phyloP scores from a whole-genome alignment of 2,329 filamentous ascomycete species.

The Cordyceps militaris region DNA sequence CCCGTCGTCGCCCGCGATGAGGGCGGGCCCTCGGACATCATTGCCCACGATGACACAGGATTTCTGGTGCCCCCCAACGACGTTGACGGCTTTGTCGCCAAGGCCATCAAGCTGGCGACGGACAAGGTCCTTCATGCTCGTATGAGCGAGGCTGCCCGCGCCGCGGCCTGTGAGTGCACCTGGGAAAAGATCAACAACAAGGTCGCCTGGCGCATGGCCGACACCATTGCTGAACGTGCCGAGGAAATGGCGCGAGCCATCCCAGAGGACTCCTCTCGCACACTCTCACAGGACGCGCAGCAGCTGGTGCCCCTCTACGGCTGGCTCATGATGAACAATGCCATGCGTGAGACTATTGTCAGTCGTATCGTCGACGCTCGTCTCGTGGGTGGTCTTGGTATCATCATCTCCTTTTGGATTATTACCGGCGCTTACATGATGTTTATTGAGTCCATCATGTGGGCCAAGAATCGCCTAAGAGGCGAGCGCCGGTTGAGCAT shows the following conservation, averaged over 20 bases:
- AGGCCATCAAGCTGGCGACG: slow-evolving; percentile 41
- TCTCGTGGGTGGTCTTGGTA: slow-evolving; percentile 36
- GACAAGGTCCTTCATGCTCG: slow-evolving; percentile 35
- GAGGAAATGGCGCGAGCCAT: slow-evolving; percentile 21
- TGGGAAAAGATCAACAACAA: slow-evolving; percentile 68
- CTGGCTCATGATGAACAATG: slow-evolving; percentile 38
- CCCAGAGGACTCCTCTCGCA: slow-evolving; percentile 12
- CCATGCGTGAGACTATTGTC: slow-evolving; percentile 29
- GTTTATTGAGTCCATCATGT: slow-evolving; percentile 39
- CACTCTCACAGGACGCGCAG: slow-evolving; percentile 19
- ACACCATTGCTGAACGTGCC: slow-evolving; percentile 43
- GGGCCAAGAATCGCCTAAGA: slow-evolving; percentile 29
- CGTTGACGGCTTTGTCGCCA: slow-evolving; percentile 48
- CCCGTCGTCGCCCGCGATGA: slow-evolving; percentile 63
- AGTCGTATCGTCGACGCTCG: slow-evolving; percentile 36
- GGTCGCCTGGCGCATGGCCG: slow-evolving; percentile 57
- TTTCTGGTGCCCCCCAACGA: slow-evolving; percentile 55
- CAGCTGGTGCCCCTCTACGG: slow-evolving; percentile 34
- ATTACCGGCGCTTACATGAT: slow-evolving; percentile 42
- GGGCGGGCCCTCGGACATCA: slow-evolving; percentile 62
- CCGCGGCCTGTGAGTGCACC: slow-evolving; percentile 54
- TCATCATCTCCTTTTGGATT: slow-evolving; percentile 43
- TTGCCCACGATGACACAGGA: slow-evolving; percentile 52
- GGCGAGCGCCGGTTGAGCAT: slow-evolving; percentile 21
- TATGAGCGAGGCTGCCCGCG: slow-evolving; percentile 43